Conservation (phyloP, 208 protist genomes). For the Trypanosoma brucei region DNA sequence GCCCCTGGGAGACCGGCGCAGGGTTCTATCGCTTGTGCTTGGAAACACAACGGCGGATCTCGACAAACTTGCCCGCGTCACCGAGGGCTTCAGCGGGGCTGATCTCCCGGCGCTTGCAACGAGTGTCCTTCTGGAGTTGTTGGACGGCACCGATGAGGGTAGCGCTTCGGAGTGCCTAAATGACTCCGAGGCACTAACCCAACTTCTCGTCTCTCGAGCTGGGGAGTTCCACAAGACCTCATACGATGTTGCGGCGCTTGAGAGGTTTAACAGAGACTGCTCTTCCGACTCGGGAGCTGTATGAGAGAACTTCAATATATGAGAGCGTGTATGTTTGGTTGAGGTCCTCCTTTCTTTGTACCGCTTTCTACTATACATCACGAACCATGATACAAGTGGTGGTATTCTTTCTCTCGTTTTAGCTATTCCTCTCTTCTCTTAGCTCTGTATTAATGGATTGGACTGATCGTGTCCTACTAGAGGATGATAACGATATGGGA, state of each 20-base stretch:
- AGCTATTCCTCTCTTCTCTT: too few species aligned
- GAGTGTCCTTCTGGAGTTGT: constrained; percentile 41
- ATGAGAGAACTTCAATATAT: not conserved
- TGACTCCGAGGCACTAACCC: constrained; percentile 30
- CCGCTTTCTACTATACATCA: not conserved
- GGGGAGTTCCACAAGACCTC: constrained; percentile 40
- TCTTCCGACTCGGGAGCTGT: constrained; percentile 6
- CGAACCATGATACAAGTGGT: not conserved
- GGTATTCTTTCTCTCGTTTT: too few species aligned
- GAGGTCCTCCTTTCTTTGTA: constrained; percentile 7
- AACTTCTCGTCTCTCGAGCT: constrained; percentile 31
- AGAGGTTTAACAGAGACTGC: constrained; percentile 40
- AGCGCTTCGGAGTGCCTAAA: constrained; percentile 19
- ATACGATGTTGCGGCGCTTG: constrained; percentile 46
- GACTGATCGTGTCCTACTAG: constrained; percentile 21
- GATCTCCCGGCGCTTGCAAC: constrained; percentile 67
- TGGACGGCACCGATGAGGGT: constrained; percentile 19
- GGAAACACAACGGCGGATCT: constrained; percentile 37
- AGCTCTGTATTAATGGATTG: constrained; percentile 23
- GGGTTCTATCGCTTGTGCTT: constrained; percentile 62
- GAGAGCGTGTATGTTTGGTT: not conserved
- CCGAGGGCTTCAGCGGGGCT: constrained; percentile 81
- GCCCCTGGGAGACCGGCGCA: constrained; percentile 32
- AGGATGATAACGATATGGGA: not conserved
- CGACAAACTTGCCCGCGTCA: constrained; percentile 34